Conservation (phyloP, 495 filamentous ascomycete species). For the Mycothermus thermophilus region DNA sequence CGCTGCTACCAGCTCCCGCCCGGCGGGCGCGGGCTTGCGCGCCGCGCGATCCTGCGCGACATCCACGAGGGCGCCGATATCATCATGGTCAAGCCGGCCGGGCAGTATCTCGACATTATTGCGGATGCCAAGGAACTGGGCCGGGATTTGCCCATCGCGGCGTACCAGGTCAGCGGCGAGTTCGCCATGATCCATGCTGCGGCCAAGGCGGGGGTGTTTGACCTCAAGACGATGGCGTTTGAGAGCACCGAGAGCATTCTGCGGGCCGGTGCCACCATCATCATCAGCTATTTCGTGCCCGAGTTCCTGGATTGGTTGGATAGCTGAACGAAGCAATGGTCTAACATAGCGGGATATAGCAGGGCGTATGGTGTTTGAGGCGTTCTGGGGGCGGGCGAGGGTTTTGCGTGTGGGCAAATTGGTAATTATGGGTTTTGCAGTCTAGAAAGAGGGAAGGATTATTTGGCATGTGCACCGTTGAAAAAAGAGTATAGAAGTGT, state of each 20-base stretch:
- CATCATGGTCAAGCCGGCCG: constrained; percentile 97
- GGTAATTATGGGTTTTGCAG: no score
- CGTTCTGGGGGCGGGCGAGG: constrained; percentile 4
- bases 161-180: constrained; percentile 94
- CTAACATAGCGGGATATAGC: constrained; percentile 4
- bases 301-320: constrained; percentile 80
- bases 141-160: constrained; percentile 76
- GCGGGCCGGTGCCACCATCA: constrained; percentile 79
- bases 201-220: constrained; percentile 95
- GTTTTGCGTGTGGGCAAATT: no score
- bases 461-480: no score
- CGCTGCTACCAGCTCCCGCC: constrained; percentile 94
- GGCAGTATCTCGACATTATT: constrained; percentile 90
- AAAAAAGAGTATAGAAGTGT: no score
- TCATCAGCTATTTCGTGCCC: constrained; percentile 88
- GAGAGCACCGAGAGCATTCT: constrained; percentile 88
- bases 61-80: constrained; percentile 90
- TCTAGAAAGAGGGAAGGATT: no score
- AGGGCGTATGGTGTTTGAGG: constrained; percentile 5
- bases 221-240: constrained; percentile 88
- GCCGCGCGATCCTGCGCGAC: constrained; percentile 80
- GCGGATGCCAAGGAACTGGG: constrained; percentile 89
- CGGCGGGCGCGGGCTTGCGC: constrained; percentile 80
- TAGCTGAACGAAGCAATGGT: constrained; percentile 12
- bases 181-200: constrained; percentile 96